phyloP scores from a whole-genome alignment of 2,329 filamentous ascomycete species.

The Scopulariopsis brevicaulis region DNA sequence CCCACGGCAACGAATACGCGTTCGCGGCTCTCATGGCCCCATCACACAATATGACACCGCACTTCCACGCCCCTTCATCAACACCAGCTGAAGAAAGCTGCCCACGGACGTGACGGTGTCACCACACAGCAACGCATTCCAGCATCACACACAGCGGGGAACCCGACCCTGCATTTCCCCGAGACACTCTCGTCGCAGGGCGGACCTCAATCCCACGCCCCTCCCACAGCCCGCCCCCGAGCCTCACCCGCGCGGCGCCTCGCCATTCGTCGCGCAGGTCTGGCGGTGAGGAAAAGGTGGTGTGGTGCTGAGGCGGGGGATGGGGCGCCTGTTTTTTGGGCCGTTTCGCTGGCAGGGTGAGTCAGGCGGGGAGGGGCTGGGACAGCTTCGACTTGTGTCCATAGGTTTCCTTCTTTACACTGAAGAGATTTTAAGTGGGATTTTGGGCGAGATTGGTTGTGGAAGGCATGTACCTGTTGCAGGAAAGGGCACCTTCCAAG shows the following conservation, averaged over 20 bases:
- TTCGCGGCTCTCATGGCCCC: not conserved
- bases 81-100: not conserved
- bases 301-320: not conserved
- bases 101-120: not conserved
- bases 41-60: not conserved
- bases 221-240: not conserved
- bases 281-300: constrained; percentile 1
- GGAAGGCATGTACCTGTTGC: no score
- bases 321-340: not conserved
- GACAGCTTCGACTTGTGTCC: no score
- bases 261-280: not conserved
- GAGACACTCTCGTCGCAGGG: not conserved
- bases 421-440: no score
- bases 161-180: not conserved
- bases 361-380: not conserved
- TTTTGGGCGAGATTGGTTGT: no score
- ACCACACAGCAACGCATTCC: not conserved
- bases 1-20: no score
- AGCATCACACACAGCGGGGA: not conserved
- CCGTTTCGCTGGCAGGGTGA: not conserved
- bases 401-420: no score
- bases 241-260: not conserved
- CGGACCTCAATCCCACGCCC: not conserved
- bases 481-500: no score
- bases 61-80: not conserved